Evolutionary conservation across 2,329 filamentous ascomycete genomes (phyloP), one percentile per base, ranked within the genome.

Genomic region (Chrysoporthe cubensis): DNA sequence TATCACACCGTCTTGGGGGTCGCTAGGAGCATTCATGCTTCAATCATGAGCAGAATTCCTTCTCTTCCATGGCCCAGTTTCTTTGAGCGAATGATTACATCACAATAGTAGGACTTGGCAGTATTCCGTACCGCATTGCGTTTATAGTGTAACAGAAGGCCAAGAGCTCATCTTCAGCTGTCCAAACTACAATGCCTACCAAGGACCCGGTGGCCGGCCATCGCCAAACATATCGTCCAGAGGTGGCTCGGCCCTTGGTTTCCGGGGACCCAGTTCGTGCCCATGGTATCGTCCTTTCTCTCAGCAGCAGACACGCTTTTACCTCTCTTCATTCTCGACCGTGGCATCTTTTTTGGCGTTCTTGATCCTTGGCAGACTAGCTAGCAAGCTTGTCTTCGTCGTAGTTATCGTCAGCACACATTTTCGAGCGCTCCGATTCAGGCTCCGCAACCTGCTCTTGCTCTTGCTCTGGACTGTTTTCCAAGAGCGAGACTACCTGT

Each of bases 361-460:
- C n/a, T 40, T 62, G 8, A 37, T 43, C 6, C 37, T 44, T 8
- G 40, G 44, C 42, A 64, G 42, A 21, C 61, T 65, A 6, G 26
- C 43, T 2, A 40, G 37, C 11, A 40, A 32, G 18, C 26, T 26
- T 26, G 26, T 43, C 21, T 18, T 61, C 54, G 14, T 18, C 58
- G 32, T 70, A 67, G 46, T 69, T 62, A 4, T 52, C 64, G 32
- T 70, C 65, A 3, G 66, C 66, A 21, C 69, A 69, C 61, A 48
- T 59, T 40, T 66, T 66, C 18, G 63, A 21, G 52, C 63, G 66
- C 34, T 50, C 52, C 7, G 56, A 37, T 44, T 67, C 62, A 1
- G 21, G 44, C 11, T 64, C 61, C n/a, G 32, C 44, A 5, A 26
- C 57, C 4, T 40, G 14, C 13, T 61, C 43, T 32, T 63, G 37